Conservation (phyloP, 371 early-diverging fungal species). For the Smittium culicis region DNA sequence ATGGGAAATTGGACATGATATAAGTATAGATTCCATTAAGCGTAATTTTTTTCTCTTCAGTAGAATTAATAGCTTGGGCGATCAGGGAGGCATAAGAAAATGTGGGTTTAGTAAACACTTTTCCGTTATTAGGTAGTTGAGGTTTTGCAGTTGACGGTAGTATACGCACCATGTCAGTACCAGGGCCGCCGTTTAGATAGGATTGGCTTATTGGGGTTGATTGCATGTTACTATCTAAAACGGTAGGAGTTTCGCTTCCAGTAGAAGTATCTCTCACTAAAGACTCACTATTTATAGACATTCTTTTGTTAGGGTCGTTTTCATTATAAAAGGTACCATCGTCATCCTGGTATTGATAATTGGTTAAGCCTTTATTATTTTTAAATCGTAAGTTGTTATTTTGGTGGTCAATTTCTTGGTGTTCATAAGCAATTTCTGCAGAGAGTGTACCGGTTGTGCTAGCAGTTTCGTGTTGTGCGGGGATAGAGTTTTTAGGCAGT, state of each 20-base stretch:
- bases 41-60: conserved; percentile 52
- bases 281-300: neutral
- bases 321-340: neutral
- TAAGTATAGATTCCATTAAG: conserved; percentile 75
- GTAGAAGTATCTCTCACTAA: neutral
- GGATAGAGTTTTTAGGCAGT: conserved; percentile 26
- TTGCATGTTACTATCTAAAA: neutral
- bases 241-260: neutral
- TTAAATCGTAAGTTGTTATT: neutral
- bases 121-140: neutral
- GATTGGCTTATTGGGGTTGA: neutral
- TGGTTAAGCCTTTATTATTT: neutral
- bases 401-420: neutral
- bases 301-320: neutral
- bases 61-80: conserved; percentile 72
- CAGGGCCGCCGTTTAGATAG: conserved; percentile 2
- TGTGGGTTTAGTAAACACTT: conserved; percentile 46
- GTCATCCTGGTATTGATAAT: neutral
- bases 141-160: conserved; percentile 13
- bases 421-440: neutral
- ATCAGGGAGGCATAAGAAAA: conserved; percentile 79
- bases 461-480: neutral
- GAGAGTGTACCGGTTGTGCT: neutral
- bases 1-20: conserved; percentile 65
- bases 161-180: conserved; percentile 11